Evolutionary conservation across 768 basidiomycete genomes (phyloP), one percentile per base, ranked within the genome.

Genomic region (Lactarius sanguifluus): DNA sequence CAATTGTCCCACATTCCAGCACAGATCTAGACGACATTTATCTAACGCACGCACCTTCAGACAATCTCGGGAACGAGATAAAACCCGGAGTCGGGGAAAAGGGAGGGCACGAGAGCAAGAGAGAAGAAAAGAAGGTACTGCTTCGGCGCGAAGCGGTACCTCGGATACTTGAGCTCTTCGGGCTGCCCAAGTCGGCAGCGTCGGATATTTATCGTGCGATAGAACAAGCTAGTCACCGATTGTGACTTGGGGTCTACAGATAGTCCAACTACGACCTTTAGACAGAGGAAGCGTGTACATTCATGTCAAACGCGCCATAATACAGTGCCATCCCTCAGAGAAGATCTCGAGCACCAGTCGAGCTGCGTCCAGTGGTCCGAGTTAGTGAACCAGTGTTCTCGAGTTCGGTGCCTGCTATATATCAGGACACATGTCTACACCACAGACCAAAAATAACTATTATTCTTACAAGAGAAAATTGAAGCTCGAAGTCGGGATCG

Each of bases 201-300:
- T 75, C 79, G 40, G 84, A 88, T 71, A 74, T 92, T 54, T 79
- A 83, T 69, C 83, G 89, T 41, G 91, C 90, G 5, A 74, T 91
- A 15, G 85, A 86, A 66, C 90, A 92, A 73, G 80, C 78, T 58
- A 73, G 71, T 41, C 63, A 72, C 18, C 76, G 82, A 50, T 59
- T 79, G 57, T 61, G 68, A 47, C 65, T 70, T 25, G 68, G 60
- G 43, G 61, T 64, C 13, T 68, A 47, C 59, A 69, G 8, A 57
- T 62, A 57, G 28, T 55, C 50, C 40, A 6, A 43, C 56, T 36
- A 30, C 65, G 30, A 16, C 41, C 25, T 18, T 60, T 47, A 25
- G 59, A 57, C 12, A 32, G 34, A 18, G 56, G 18, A 36, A 9
- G 12, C 38, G 18, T 59, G 38, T 55, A 43, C 41, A n/a, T 65